Conservation (phyloP, 495 filamentous ascomycete genomes). For the Jackrogersella minutella region DNA sequence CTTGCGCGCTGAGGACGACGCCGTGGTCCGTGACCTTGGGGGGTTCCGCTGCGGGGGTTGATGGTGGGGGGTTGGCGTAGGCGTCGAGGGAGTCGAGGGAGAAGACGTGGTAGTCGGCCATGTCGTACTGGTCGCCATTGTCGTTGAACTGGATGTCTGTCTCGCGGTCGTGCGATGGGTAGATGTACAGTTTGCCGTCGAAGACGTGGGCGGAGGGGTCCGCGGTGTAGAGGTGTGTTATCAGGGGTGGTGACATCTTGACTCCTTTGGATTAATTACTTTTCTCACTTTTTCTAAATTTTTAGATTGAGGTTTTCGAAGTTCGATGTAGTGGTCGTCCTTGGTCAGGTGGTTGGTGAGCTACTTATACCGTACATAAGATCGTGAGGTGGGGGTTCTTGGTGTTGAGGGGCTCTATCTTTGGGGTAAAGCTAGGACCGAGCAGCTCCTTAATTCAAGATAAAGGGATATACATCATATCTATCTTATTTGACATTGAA, state of each 20-base stretch:
- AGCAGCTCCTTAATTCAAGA: background rate
- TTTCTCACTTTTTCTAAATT: background rate
- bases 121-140: constrained; percentile 84
- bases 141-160: constrained; percentile 72
- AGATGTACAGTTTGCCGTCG: constrained; percentile 68
- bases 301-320: background rate
- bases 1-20: constrained; percentile 59
- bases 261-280: background rate
- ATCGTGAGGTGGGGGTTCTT: constrained; percentile 41
- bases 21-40: constrained; percentile 66
- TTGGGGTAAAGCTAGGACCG: background rate
- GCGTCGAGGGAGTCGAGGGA: constrained; percentile 55
- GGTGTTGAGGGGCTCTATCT: constrained; percentile 35
- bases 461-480: constrained; percentile 3
- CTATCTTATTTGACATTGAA: background rate
- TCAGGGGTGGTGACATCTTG: constrained; percentile 59
- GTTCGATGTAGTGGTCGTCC: background rate
- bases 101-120: constrained; percentile 76
- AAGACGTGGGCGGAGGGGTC: constrained; percentile 74
- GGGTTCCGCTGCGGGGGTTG: constrained; percentile 4
- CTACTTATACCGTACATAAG: constrained; percentile 9
- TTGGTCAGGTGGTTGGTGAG: constrained; percentile 5
- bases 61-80: constrained; percentile 5
- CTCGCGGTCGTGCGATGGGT: constrained; percentile 71
- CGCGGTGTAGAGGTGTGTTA: constrained; percentile 74